Evolutionary conservation across 441 rosid species (phyloP), one percentile per base, ranked within the genome.

Genomic region (Adansonia grandidieri): DNA sequence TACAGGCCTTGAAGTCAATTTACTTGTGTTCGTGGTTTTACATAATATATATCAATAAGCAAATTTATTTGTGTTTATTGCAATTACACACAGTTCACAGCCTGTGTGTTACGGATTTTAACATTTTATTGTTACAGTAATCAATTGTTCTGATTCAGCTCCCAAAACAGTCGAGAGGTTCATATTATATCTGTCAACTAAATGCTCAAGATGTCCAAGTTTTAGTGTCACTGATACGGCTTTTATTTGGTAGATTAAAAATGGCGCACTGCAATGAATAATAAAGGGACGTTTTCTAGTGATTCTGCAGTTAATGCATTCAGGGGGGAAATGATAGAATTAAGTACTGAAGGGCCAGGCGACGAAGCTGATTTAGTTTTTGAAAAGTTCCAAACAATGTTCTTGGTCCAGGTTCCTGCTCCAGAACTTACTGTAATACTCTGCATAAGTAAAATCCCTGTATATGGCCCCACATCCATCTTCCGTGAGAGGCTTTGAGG

Each of bases 381-480:
- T 85, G 84, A 91, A 91, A 74, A 85, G 84, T 67, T 89, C 89
- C 58, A 89, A 86, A 63, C 91, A 89, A 64, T 89, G 94, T 71
- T 86, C 86, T 80, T 89, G 87, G 79, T 91, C 94, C 75, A 91
- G 75, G 82, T 91, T 82, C 69, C 88, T 74, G 84, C 89, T 89
- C 88, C 92, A 91, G 63, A 89, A 91, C 85, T 83, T 85, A 54
- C 80, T 85, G 83, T 32, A 32, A 3, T 32, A 32, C 3, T 32
- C 37, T 3, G 37, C 37, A 4, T 32, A 32, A 32, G 37, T 32
- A 32, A 32, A 32, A 32, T 32, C 37, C 37, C 37, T 32, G 37
- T 32, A 32, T 32, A 32, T 32, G 14, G 91, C 82, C 22, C 82
- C 85, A 5, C 62, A 3, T 32, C 81, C 84, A 32, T 78, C 78